These are phyloP conservation scores for Pyrus betulifolia DNA, from an alignment of 306 rosid genomes.

Conservation along the genomic window DNA sequence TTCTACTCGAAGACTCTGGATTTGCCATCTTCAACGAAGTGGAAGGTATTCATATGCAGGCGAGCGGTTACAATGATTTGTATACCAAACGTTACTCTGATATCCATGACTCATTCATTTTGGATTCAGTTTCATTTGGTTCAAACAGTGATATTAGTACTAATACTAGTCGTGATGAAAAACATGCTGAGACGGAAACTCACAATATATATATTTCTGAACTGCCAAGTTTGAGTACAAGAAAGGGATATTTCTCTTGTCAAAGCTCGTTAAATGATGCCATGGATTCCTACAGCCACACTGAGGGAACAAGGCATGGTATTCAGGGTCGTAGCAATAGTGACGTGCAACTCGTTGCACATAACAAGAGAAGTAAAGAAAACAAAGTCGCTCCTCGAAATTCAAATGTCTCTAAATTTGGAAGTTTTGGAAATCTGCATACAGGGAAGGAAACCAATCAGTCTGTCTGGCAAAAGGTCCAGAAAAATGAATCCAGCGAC, in stretches of 20 bases:
- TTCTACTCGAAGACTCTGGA: constrained; percentile 14
- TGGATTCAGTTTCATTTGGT: constrained; percentile 40
- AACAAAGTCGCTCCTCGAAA: constrained; percentile 31
- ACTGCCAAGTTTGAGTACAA: constrained; percentile 16
- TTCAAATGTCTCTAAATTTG: constrained; percentile 40
- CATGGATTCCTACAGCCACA: constrained; percentile 21
- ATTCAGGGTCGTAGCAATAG: constrained; percentile 25
- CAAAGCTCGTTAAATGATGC: constrained; percentile 20
- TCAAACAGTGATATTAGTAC: constrained; percentile 34
- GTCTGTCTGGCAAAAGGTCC: constrained; percentile 85
- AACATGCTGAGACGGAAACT: constrained; percentile 23
- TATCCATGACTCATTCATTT: constrained; percentile 19
- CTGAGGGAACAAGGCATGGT: constrained; percentile 26
- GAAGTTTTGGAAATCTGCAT: constrained; percentile 30
- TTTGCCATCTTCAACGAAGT: constrained; percentile 14
- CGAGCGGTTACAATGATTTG: constrained; percentile 23
- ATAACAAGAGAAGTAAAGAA: constrained; percentile 44
- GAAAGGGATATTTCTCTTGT: constrained; percentile 21
- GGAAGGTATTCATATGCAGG: constrained; percentile 16
- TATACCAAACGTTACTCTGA: constrained; percentile 6
- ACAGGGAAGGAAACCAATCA: constrained; percentile 57
- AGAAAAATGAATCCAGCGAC: constrained; percentile 38
- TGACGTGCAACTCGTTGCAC: constrained; percentile 13
- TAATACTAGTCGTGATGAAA: constrained; percentile 20
- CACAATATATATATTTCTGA: constrained; percentile 20